Evolutionary conservation across 108 stramenopile species (phyloP), one percentile per base, ranked within the genome.

Genomic region (Nannochloropsis salina): DNA sequence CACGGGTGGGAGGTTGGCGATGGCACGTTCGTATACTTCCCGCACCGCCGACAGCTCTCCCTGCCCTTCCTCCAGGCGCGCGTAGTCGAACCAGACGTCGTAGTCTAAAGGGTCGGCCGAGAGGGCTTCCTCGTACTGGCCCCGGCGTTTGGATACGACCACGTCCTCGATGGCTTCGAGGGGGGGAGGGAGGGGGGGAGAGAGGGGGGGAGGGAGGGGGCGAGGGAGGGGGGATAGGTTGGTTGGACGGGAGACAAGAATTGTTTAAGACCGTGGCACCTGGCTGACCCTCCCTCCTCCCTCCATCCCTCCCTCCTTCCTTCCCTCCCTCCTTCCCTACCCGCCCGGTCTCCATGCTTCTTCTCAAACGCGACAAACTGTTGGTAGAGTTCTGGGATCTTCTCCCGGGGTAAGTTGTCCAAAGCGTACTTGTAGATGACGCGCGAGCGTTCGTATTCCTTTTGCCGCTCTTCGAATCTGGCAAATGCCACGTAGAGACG

Each of bases 41-140:
- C 82, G 31, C n/a, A 41, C 10, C n/a, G 4, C 18, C 42, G 83
- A 4, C 42, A 41, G 22, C 15, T 10, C 44, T 4, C 82, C 82
- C 45, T 94, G 93, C 3, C 94, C 93, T 91, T 97, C 94, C 86
- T 99, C 97, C 86, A 99, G 90, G 87, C 96, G 96, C 12, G 94
- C 93, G 91, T 91, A 97, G 90, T 99, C 99, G 88, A 99, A 96
- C 99, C 99, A 99, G 51, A 91, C 91, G 92, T 99, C 98, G 88
- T 98, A 98, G 89, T 98, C 95, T 45, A 89, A 93, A 8, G 97
- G 94, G 89, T 96, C 89, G 6, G 88, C 92, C 44, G 92, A 87
- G 44, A 98, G 91, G 18, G 85, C 84, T 43, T 86, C 84, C 82
- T 96, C 94, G 85, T 98, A 99, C 85, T 95, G 92, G 8, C 91